Conservation (phyloP, 345 rosid genomes). For the Eucalyptus microcorys region DNA sequence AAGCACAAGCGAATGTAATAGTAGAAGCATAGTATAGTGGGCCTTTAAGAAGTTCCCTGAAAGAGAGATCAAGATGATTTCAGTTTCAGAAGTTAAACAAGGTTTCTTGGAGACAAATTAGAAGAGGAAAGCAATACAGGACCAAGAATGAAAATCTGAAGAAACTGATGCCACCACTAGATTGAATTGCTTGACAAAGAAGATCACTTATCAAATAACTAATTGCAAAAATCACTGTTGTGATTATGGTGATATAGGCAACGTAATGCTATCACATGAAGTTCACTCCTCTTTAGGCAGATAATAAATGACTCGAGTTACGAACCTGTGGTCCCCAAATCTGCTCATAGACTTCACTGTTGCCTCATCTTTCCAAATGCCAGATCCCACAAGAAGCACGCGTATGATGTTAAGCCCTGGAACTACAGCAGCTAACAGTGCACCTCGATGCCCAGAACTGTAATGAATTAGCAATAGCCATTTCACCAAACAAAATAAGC, state of each 20-base stretch:
- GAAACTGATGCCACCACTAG: background rate
- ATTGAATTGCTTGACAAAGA: background rate
- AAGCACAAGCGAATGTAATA: constrained; percentile 41
- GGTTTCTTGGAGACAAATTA: background rate
- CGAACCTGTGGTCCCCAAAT: constrained; percentile 78
- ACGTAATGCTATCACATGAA: background rate
- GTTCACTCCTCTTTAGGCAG: background rate
- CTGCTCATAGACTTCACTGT: constrained; percentile 94
- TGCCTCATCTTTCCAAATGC: constrained; percentile 77
- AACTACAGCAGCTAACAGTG: constrained; percentile 54
- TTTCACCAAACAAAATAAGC: background rate
- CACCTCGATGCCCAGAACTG: constrained; percentile 77
- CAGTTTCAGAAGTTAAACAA: background rate
- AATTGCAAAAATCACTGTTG: background rate
- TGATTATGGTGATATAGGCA: background rate
- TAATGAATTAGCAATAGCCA: constrained; percentile 4
- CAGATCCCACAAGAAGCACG: constrained; percentile 73
- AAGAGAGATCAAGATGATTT: constrained; percentile 2
- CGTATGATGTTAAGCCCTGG: constrained; percentile 70
- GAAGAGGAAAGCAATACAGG: background rate
- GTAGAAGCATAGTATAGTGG: constrained; percentile 74
- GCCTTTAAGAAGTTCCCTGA: constrained; percentile 94
- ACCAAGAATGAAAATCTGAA: background rate
- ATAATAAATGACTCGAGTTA: background rate
- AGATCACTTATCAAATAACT: background rate